A percentile compares a stretch with the other conserved stretches of the same genome.
phyloP scores from a whole-genome alignment of 2,329 filamentous ascomycete species.

The Chaetoscypha palmicola region DNA sequence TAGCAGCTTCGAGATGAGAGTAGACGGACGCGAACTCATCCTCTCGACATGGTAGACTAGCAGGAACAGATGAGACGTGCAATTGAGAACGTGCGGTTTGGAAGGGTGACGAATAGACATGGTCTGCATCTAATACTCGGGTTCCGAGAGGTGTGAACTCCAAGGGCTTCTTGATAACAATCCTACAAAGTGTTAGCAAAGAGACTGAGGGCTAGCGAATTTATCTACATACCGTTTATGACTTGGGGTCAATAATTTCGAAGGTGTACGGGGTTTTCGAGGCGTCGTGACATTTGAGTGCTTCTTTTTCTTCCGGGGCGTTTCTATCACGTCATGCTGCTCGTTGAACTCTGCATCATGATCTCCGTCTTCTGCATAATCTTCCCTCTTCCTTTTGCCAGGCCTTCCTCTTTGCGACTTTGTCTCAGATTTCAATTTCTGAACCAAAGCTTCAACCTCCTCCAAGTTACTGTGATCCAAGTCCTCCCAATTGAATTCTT shows the following conservation, averaged over 20 bases:
- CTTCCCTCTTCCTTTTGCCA: slow-evolving; percentile 14
- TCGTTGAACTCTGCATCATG: slow-evolving; percentile 17
- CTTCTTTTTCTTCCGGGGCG: slow-evolving; percentile 52
- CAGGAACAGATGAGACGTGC: slow-evolving; percentile 88
- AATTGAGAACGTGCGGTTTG: slow-evolving; percentile 82
- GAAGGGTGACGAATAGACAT: slow-evolving; percentile 77
- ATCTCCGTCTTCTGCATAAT: slow-evolving; percentile 23
- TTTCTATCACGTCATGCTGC: slow-evolving; percentile 32
- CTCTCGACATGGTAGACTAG: slow-evolving; percentile 84
- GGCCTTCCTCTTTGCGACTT: slow-evolving; percentile 51
- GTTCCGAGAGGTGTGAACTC: slow-evolving; percentile 96
- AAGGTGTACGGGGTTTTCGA: slow-evolving; percentile 34
- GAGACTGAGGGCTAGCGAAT: not conserved
- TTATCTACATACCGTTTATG: slow-evolving; percentile 46
- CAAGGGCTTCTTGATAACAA: slow-evolving; percentile 76
- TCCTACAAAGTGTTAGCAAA: slow-evolving; percentile 32
- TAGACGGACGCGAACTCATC: slow-evolving; percentile 89
- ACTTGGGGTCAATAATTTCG: slow-evolving; percentile 48
- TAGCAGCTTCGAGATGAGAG: slow-evolving; percentile 87
- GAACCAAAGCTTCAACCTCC: slow-evolving; percentile 20
- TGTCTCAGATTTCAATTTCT: slow-evolving; percentile 58
- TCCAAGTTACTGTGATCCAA: slow-evolving; percentile 47
- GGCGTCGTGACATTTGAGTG: slow-evolving; percentile 34
- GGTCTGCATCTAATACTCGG: slow-evolving; percentile 68
- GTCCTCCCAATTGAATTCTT: slow-evolving; percentile 89